These are phyloP conservation scores for Didymella keratinophila DNA, from an alignment of 2,329 filamentous ascomycete species.

Conservation along the genomic window DNA sequence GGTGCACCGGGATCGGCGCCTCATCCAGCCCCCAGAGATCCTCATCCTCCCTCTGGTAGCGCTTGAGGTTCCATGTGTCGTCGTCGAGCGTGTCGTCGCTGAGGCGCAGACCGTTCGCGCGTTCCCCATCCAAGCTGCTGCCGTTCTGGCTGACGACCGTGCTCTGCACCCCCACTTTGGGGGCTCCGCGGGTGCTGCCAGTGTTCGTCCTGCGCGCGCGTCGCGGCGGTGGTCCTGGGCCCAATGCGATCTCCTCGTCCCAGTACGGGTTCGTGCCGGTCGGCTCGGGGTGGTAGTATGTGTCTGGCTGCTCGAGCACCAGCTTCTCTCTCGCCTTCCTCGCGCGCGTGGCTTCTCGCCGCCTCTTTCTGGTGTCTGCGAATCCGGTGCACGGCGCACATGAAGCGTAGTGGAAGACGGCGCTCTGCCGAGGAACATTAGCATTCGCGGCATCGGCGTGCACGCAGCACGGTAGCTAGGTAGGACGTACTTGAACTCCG, in stretches of 20 bases:
- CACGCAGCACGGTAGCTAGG: neutral
- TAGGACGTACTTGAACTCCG: conserved; percentile 56
- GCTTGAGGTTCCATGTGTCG: conserved; percentile 75
- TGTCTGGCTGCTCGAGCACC: conserved; percentile 73
- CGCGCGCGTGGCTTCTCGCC: conserved; percentile 73
- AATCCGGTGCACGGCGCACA: conserved; percentile 81
- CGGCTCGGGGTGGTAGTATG: conserved; percentile 80
- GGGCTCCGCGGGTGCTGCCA: conserved; percentile 63
- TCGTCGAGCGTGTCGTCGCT: conserved; percentile 49
- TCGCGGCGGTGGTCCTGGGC: conserved; percentile 74
- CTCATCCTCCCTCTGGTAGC: conserved; percentile 88
- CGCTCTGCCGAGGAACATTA: conserved; percentile 60
- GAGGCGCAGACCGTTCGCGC: conserved; percentile 33
- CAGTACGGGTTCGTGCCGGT: conserved; percentile 90
- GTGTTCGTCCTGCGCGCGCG: conserved; percentile 63
- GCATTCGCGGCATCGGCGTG: neutral
- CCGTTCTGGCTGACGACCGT: conserved; percentile 56
- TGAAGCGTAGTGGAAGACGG: conserved; percentile 78
- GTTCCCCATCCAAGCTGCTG: conserved; percentile 48
- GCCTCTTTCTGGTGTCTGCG: conserved; percentile 72
- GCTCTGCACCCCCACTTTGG: conserved; percentile 63
- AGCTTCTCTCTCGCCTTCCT: conserved; percentile 70
- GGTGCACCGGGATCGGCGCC: conserved; percentile 41
- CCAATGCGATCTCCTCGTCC: conserved; percentile 84
- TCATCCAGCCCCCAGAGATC: conserved; percentile 78